Conservation (phyloP, 179 eudicot genomes). For the Kewa caespitosa region DNA sequence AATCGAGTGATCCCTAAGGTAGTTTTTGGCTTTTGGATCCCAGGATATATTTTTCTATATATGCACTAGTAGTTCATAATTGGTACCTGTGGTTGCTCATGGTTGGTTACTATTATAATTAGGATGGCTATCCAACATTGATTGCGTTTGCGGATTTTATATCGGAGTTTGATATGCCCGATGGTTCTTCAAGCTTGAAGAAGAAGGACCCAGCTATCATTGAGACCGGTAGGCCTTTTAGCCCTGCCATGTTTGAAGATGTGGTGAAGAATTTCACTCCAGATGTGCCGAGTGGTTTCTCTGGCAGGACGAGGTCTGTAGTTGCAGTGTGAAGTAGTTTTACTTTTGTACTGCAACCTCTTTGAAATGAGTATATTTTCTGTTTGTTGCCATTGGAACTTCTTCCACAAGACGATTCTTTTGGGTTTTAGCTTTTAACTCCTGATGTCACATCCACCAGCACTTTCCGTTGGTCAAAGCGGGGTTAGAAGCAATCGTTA, state of each 20-base stretch:
- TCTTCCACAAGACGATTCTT: not conserved
- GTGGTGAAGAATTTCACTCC: constrained; percentile 86
- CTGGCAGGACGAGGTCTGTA: constrained; percentile 79
- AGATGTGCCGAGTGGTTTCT: constrained; percentile 67
- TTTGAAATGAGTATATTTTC: not conserved
- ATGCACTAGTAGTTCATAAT: not conserved
- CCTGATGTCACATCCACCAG: too few species aligned
- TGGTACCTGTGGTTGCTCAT: not conserved
- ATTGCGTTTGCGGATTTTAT: constrained; percentile 70
- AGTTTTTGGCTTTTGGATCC: too few species aligned
- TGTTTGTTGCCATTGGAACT: not conserved
- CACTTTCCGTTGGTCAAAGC: too few species aligned
- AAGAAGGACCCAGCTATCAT: constrained; percentile 43
- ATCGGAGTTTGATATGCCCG: constrained; percentile 62
- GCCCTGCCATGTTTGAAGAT: constrained; percentile 77
- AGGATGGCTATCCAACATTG: constrained; percentile 82
- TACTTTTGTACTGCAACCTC: not conserved
- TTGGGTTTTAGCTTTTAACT: not conserved
- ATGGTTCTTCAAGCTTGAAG: constrained; percentile 44
- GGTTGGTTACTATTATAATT: not conserved
- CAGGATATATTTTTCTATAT: constrained; percentile 1
- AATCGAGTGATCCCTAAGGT: constrained; percentile 64
- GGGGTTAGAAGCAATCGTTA: too few species aligned
- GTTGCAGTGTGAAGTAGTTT: not conserved
- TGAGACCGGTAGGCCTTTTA: constrained; percentile 78